Conservation (phyloP, 768 basidiomycete genomes). For the Termitomyces sp. region DNA sequence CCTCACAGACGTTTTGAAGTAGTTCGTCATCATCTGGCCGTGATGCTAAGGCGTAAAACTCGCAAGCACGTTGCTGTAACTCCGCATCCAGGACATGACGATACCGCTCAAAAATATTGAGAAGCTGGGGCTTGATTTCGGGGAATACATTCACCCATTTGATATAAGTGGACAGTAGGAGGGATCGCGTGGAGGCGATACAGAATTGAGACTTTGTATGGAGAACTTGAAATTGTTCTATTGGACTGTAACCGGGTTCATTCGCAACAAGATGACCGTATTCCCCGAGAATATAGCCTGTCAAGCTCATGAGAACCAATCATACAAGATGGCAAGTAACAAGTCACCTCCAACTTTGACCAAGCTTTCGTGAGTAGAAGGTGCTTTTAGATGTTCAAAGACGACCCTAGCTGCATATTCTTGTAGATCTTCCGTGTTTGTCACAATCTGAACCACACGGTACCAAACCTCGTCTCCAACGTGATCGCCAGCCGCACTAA, state of each 20-base stretch:
- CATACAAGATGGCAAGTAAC: neutral
- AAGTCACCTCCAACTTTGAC: constrained; percentile 90
- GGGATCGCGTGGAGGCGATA: constrained; percentile 83
- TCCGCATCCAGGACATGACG: constrained; percentile 97
- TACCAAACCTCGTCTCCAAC: constrained; percentile 99
- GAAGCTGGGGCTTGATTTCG: constrained; percentile 91
- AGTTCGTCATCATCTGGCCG: constrained; percentile 89
- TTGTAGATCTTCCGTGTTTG: constrained; percentile 97
- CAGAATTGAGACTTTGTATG: constrained; percentile 97
- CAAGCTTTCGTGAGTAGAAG: constrained; percentile 86
- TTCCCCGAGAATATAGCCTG: constrained; percentile 95
- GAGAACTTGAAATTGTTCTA: constrained; percentile 89
- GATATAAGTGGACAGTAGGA: constrained; percentile 95
- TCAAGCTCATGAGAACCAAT: constrained; percentile 2
- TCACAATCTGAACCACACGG: constrained; percentile 96
- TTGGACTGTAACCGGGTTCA: constrained; percentile 87
- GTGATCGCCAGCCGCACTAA: constrained; percentile 96
- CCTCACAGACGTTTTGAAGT: constrained; percentile 92
- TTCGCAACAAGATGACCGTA: constrained; percentile 98
- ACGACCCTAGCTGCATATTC: constrained; percentile 93
- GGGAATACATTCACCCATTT: constrained; percentile 99
- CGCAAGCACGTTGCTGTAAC: constrained; percentile 97
- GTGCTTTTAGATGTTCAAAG: constrained; percentile 83
- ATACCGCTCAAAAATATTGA: constrained; percentile 95
- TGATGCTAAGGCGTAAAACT: constrained; percentile 86